These are phyloP conservation scores for Prunella vulgaris DNA, from an alignment of 257 asterid species.

Conservation along the genomic window DNA sequence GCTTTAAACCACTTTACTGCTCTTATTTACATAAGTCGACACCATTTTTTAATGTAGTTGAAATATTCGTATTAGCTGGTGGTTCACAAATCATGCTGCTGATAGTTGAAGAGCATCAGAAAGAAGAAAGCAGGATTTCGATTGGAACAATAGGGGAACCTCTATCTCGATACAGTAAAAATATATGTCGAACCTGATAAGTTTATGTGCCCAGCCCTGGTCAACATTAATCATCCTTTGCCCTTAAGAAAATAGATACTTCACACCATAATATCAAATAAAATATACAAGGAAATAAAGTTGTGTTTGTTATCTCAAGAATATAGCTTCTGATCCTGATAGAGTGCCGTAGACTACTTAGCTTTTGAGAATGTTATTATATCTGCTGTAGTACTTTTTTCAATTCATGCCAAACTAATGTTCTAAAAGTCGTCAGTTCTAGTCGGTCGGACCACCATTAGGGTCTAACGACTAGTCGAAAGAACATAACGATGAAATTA, in stretches of 20 bases:
- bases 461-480: too few relatives aligned
- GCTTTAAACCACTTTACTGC: background rate
- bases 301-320: background rate
- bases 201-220: background rate
- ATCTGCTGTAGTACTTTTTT: background rate
- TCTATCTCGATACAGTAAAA: background rate
- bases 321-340: background rate
- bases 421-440: too few relatives aligned
- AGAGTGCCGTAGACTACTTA: background rate
- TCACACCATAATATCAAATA: background rate
- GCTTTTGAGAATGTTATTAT: background rate
- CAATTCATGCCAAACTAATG: background rate
- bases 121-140: background rate
- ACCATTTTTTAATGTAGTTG: background rate
- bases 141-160: background rate
- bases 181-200: background rate
- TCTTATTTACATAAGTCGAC: slow-evolving; percentile 3
- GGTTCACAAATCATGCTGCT: background rate
- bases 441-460: too few relatives aligned
- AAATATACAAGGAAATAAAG: background rate
- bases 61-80: slow-evolving; percentile 7
- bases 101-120: slow-evolving; percentile 15
- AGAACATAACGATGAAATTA: too few relatives aligned
- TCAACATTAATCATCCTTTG: background rate
- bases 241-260: background rate